Conservation (phyloP, 805 yeast species). For the Candida alai region DNA sequence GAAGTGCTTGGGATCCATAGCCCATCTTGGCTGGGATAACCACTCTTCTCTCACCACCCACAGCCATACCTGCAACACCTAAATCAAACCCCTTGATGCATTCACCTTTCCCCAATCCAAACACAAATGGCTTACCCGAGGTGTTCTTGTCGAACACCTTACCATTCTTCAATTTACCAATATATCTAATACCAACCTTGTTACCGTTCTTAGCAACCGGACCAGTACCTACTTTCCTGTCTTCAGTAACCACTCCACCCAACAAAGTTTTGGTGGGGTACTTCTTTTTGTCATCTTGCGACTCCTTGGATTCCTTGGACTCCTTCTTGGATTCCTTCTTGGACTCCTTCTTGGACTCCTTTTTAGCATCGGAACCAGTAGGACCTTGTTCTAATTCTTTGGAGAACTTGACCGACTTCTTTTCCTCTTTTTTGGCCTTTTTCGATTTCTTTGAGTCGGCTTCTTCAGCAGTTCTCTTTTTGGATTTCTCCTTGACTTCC, state of each 20-base stretch:
- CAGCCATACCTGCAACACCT: constrained; percentile 98
- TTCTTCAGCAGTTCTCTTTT: constrained; percentile 35
- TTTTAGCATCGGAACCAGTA: constrained; percentile 44
- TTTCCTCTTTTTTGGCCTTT: constrained; percentile 47
- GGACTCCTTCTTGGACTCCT: constrained; percentile 21
- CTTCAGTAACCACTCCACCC: constrained; percentile 94
- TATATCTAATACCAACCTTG: constrained; percentile 94
- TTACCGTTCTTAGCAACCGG: constrained; percentile 82
- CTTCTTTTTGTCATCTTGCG: constrained; percentile 33
- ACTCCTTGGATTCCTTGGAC: constrained; percentile 24
- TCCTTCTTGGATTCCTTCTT: constrained; percentile 24
- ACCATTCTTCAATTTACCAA: constrained; percentile 96
- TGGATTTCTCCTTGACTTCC: constrained; percentile 49
- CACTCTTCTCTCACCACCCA: constrained; percentile 98
- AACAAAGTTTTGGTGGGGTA: constrained; percentile 74
- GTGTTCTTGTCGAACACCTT: constrained; percentile 96
- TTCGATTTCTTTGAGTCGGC: constrained; percentile 24
- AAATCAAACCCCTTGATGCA: constrained; percentile 98
- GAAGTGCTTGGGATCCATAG: constrained; percentile 89
- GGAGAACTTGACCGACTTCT: constrained; percentile 78
- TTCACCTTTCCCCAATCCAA: constrained; percentile 93
- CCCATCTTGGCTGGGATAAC: constrained; percentile 95
- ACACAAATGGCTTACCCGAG: constrained; percentile 90
- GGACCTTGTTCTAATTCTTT: constrained; percentile 95
- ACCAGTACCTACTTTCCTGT: constrained; percentile 86